Evolutionary conservation across 2,329 filamentous ascomycete genomes (phyloP), one percentile per base, ranked within the genome.

Genomic region (Biscogniauxia marginata): DNA sequence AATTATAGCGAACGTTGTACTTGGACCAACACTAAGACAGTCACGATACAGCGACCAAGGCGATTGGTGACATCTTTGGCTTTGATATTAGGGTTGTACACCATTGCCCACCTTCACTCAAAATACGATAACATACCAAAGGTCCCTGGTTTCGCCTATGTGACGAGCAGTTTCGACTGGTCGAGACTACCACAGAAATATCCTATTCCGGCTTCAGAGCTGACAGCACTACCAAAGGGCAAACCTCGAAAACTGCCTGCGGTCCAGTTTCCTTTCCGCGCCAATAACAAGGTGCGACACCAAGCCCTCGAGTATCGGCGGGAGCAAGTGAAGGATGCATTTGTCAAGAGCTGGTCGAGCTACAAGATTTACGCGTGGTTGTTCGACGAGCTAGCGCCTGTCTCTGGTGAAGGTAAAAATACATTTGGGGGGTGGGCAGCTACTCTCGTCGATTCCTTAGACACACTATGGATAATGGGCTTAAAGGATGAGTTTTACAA

Each of bases 401-500:
- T 80, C 6, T 74, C 74, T 25, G 76, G 75, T 48, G 67, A 70
- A 9, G 75, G 64, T 46, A 71, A 67, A n/a, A 75, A 79, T 54
- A 67, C 70, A n/a, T 81, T 81, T 62, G 75, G 74, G 4, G 76
- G 76, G 25, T 82, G 81, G 73, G 77, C 74, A 13, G 81, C 80
- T 8, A 82, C 79, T 2, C 66, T 84, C 43, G 77, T 84, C 5
- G 81, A 84, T 64, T 70, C 77, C 0, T 70, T 84, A 18, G 80
- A 83, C 59, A 78, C 74, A 11, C 70, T 83, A 2, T 74, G 74
- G 70, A 81, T 83, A 18, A 76, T 82, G 74, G 79, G 75, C 1
- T 59, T 82, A 22, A 70, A 76, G 4, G 70, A 76, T 0, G 79
- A 83, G 54, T 81, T 83, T 52, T 72, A 77, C 50, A 67, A 75